Evolutionary conservation across 2,329 filamentous ascomycete genomes (phyloP), one percentile per base, ranked within the genome.

Genomic region (Fusarium tuaranense): DNA sequence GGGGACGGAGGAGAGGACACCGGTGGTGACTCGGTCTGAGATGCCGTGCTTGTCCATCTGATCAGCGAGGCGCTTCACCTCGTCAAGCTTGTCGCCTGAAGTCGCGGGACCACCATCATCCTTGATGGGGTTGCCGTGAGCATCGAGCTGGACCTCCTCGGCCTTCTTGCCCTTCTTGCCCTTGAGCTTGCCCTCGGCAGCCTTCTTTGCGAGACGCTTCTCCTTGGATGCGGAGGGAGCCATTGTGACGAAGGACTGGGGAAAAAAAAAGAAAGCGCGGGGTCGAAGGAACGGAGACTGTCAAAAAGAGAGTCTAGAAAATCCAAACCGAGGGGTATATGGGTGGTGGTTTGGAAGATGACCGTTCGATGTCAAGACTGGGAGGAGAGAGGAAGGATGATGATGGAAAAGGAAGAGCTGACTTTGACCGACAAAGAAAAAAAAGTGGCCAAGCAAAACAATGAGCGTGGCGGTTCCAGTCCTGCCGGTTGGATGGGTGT

Each of bases 1-100:
- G 74, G 90, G 85, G 74, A 96, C 91, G 53, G 97, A 99, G 41
- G 95, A 89, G 73, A 99, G 88, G 67, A 99, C 97, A 90, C 97
- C 97, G 71, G 97, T 99, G 71, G 97, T 99, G 84, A 99, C 97
- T 84, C 97, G 94, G 86, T 99, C 97, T 16, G 97, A 98, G 76
- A 99, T 89, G 81, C 97, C 97, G 83, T 97, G 91, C 87, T 97
- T 94, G 87, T 99, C 97, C 90, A 98, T 93, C 87, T 99, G 97
- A 65, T 95, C 89, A 53, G 94, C 92, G 77, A 99, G 90, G 83
- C 95, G 95, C 87, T 95, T 93, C 76, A 98, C 92, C 82, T 93
- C 93, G 77, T 93, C 92, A 84, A 92, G 86, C 87, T 96, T 94
- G 78, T 92, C 90, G 78, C 88, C 89, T 70, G 91, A 88, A 77